Conservation (phyloP, 164 flowering plant species). For the Saururus chinensis region DNA sequence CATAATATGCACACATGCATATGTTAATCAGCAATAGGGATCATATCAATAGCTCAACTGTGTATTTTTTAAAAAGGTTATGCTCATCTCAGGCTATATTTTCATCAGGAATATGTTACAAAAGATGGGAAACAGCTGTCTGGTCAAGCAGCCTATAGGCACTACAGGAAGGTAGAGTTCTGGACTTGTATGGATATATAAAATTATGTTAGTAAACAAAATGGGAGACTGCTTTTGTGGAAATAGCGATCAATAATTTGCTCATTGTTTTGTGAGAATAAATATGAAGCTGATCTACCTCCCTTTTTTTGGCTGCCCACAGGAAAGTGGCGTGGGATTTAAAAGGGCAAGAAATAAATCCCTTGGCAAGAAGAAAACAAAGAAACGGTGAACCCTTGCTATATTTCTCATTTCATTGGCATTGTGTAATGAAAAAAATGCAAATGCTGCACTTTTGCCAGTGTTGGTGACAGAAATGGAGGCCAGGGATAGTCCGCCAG, state of each 20-base stretch:
- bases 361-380: constrained; percentile 21
- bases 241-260: neutral
- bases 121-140: constrained; percentile 61
- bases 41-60: neutral
- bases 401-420: too few relatives aligned
- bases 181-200: neutral
- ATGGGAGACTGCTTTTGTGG: neutral
- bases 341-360: constrained; percentile 32
- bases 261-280: neutral
- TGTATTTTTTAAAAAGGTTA: neutral
- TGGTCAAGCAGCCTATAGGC: constrained; percentile 59
- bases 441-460: too few relatives aligned
- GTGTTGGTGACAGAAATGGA: too few relatives aligned
- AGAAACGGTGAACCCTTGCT: neutral
- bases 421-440: too few relatives aligned
- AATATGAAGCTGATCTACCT: neutral
- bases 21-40: neutral
- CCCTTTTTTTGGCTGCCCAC: constrained; percentile 11
- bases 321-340: constrained; percentile 39
- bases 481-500: too few relatives aligned
- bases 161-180: constrained; percentile 55
- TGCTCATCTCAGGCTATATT: constrained; percentile 2
- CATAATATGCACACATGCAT: neutral
- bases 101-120: constrained; percentile 57
- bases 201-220: neutral